phyloP scores from a whole-genome alignment of 2,329 filamentous ascomycete species.

The Apiospora aurea region DNA sequence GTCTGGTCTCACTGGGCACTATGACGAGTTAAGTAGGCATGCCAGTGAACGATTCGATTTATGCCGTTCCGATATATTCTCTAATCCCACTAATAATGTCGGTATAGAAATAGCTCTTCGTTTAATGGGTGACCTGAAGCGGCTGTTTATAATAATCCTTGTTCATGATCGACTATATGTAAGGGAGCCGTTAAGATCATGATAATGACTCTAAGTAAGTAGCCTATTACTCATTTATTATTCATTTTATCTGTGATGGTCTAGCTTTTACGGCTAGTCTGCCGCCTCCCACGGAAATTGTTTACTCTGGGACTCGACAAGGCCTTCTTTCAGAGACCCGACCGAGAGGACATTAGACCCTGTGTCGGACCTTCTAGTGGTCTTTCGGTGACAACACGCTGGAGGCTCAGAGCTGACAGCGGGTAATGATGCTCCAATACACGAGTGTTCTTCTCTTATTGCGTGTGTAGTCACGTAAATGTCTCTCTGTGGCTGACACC shows the following conservation, averaged over 20 bases:
- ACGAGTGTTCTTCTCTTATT: too few relatives aligned
- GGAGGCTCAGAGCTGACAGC: too few relatives aligned
- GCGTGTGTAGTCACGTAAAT: not conserved
- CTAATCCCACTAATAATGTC: not conserved
- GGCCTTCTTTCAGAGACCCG: not conserved
- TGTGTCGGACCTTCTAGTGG: not conserved
- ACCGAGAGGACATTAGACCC: not conserved
- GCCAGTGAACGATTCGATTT: not conserved
- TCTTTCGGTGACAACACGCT: too few relatives aligned
- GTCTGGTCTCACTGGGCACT: not conserved
- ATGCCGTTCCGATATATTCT: not conserved
- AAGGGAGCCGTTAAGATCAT: not conserved
- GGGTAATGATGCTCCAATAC: too few relatives aligned
- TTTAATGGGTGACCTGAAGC: not conserved
- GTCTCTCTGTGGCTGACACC: not conserved
- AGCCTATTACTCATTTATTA: not conserved
- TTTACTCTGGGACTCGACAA: not conserved
- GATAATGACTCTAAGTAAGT: not conserved
- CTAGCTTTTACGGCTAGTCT: fast-evolving
- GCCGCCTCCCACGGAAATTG: not conserved
- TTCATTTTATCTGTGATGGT: not conserved
- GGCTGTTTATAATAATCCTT: not conserved
- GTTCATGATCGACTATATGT: not conserved
- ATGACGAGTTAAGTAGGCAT: not conserved
- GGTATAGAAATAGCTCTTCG: not conserved